Conservation (phyloP, 2,329 filamentous ascomycete genomes). For the Sporothrix humicola region DNA sequence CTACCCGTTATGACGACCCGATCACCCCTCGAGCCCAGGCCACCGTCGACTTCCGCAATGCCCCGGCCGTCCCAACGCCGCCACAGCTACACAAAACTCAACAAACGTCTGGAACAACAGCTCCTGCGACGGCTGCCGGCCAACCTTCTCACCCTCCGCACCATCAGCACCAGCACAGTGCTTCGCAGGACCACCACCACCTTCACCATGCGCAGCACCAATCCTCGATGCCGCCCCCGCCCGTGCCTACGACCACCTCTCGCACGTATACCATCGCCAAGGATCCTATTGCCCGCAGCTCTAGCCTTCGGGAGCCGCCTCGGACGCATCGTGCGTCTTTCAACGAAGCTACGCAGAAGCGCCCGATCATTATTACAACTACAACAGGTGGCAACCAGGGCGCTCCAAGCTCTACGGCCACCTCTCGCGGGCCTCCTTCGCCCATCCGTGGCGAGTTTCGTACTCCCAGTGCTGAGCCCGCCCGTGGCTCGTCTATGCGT, state of each 20-base stretch:
- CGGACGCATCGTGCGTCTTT: constrained; percentile 59
- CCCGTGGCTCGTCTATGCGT: constrained; percentile 56
- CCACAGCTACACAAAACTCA: constrained; percentile 35
- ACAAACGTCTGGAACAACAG: constrained; percentile 22
- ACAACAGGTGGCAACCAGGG: constrained; percentile 47
- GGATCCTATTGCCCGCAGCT: constrained; percentile 56
- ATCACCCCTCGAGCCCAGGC: constrained; percentile 33
- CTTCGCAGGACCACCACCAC: constrained; percentile 29
- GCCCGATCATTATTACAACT: constrained; percentile 65
- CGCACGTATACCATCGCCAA: constrained; percentile 61
- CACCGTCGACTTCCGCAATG: constrained; percentile 34
- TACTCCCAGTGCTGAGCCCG: constrained; percentile 52
- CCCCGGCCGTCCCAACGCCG: constrained; percentile 37
- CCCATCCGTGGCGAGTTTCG: constrained; percentile 50
- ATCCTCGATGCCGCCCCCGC: constrained; percentile 43
- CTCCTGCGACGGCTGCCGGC: neutral
- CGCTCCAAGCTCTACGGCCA: neutral
- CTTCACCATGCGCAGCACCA: constrained; percentile 31
- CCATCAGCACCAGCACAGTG: constrained; percentile 26
- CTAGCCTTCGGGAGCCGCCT: constrained; percentile 55
- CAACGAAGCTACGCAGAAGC: constrained; percentile 55
- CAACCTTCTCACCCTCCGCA: constrained; percentile 20
- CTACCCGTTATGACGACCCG: constrained; percentile 35
- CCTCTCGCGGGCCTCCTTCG: constrained; percentile 34
- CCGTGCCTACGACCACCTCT: constrained; percentile 48